These are phyloP conservation scores for Colletotrichum truncatum DNA, from an alignment of 2,329 filamentous ascomycete species.

Conservation along the genomic window DNA sequence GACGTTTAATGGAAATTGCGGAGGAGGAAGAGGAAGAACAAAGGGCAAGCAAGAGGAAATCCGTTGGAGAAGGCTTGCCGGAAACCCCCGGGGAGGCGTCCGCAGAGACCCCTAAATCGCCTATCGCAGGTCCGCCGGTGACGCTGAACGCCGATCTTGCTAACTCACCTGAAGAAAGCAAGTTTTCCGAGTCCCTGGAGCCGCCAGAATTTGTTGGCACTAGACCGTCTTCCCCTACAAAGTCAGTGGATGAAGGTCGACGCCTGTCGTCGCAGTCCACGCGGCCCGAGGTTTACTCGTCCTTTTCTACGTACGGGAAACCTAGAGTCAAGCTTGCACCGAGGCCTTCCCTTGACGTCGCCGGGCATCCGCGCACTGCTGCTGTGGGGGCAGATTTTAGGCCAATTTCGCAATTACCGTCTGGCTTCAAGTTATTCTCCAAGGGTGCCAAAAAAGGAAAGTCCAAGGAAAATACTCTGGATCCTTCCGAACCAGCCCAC, in stretches of 20 bases:
- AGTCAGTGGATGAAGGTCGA: slow-evolving; percentile 52
- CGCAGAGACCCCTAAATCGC: slow-evolving; percentile 39
- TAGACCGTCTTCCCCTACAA: slow-evolving; percentile 54
- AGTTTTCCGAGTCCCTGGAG: slow-evolving; percentile 60
- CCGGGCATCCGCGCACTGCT: slow-evolving; percentile 61
- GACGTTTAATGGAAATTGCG: slow-evolving; percentile 89
- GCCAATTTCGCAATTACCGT: slow-evolving; percentile 81
- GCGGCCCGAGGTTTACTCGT: slow-evolving; percentile 60
- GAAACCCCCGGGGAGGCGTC: slow-evolving; percentile 34
- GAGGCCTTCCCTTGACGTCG: slow-evolving; percentile 76
- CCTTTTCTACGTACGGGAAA: slow-evolving; percentile 64
- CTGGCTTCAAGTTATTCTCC: slow-evolving; percentile 77
- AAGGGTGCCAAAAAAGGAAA: slow-evolving; percentile 65
- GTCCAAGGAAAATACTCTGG: slow-evolving; percentile 42
- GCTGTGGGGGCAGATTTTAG: slow-evolving; percentile 63
- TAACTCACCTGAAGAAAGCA: slow-evolving; percentile 56
- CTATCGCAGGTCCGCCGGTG: slow-evolving; percentile 47
- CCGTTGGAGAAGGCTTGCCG: slow-evolving; percentile 54
- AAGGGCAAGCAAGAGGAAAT: slow-evolving; percentile 67
- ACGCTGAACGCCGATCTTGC: slow-evolving; percentile 63
- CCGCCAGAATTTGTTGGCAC: slow-evolving; percentile 61
- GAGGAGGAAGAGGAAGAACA: slow-evolving; percentile 87
- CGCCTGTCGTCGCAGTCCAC: slow-evolving; percentile 63
- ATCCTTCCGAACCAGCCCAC: slow-evolving; percentile 39
- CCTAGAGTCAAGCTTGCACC: slow-evolving; percentile 92